Evolutionary conservation across 1,139 yeast genomes (phyloP), one percentile per base, ranked within the genome.

Genomic region (Meyerozyma guilliermondii): DNA sequence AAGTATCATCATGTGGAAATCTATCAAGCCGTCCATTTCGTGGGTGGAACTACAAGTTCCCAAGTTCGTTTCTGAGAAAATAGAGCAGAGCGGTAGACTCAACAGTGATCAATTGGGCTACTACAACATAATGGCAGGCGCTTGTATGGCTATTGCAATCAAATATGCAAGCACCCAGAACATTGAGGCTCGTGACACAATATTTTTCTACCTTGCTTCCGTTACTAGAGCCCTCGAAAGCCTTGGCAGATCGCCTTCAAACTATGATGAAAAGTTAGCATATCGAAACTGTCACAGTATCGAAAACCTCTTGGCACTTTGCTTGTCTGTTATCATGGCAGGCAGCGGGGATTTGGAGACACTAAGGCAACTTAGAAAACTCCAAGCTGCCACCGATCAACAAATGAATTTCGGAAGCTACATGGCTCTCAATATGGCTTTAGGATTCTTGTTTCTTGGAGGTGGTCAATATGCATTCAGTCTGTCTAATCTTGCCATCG

Each of bases 381-480:
- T 88, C 30, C 88, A 87, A 57, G 83, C 79, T 18, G 75, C 74
- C 23, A 74, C 80, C 0, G 70, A 65, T 35, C 67, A 66, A 29
- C 69, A 68, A 14, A 64, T 71, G 43, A 71, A 72, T 3, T 88
- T 77, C 59, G 95, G 96, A 0, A 78, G 80, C 47, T 87, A 78
- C 56, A 79, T 87, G 81, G 89, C 94, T 0, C 73, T 83, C 2
- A 88, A 86, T 54, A 76, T 87, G 69, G 87, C 96, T 0, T 63
- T 92, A 39, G 99, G 99, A 1, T 81, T 91, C 51, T 65, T 92
- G 43, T 91, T 92, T 56, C 63, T 92, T 36, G 96, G 97, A 0
- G 95, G 96, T 5, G 97, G 98, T 0, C 96, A 88, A 59, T 88
- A 81, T 63, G 92, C 95, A 0, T 78, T 92, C 49, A 74, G 78